phyloP scores from a whole-genome alignment of 2,329 filamentous ascomycete species.

The Colletotrichum paranaense region DNA sequence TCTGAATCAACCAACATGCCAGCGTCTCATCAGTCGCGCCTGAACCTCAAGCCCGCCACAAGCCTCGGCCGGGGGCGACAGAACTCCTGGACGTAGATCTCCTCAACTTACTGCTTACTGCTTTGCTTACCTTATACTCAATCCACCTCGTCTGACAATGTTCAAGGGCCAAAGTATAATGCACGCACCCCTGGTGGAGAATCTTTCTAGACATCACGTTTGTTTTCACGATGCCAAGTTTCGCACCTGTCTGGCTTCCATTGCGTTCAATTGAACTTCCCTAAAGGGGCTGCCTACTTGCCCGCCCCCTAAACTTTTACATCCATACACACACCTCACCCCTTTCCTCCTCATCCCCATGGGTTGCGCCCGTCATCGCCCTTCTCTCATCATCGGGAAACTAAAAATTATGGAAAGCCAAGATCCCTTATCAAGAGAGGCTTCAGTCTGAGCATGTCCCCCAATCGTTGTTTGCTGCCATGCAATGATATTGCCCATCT shows the following conservation, averaged over 20 bases:
- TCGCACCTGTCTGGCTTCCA: slow-evolving; percentile 14
- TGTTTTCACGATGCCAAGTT: not conserved
- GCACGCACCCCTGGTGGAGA: not conserved
- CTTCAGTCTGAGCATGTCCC: slow-evolving; percentile 21
- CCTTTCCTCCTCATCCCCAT: not conserved
- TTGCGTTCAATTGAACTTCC: slow-evolving; percentile 30
- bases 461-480: slow-evolving; percentile 19
- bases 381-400: slow-evolving; percentile 22
- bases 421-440: slow-evolving; percentile 26
- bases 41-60: not conserved
- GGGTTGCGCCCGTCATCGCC: not conserved
- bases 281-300: slow-evolving; percentile 26
- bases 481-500: slow-evolving; percentile 34
- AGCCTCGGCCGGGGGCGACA: not conserved
- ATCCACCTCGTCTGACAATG: not conserved
- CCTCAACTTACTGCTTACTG: no score
- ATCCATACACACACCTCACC: not conserved
- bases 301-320: slow-evolving; percentile 26
- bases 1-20: not conserved
- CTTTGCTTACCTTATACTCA: not conserved
- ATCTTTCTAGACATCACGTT: not conserved
- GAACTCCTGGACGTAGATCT: not conserved
- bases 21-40: slow-evolving; percentile 17
- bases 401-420: slow-evolving; percentile 35
- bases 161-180: not conserved